These are phyloP conservation scores for Gelatoporia subvermispora DNA, from an alignment of 768 basidiomycete genomes.

Conservation along the genomic window DNA sequence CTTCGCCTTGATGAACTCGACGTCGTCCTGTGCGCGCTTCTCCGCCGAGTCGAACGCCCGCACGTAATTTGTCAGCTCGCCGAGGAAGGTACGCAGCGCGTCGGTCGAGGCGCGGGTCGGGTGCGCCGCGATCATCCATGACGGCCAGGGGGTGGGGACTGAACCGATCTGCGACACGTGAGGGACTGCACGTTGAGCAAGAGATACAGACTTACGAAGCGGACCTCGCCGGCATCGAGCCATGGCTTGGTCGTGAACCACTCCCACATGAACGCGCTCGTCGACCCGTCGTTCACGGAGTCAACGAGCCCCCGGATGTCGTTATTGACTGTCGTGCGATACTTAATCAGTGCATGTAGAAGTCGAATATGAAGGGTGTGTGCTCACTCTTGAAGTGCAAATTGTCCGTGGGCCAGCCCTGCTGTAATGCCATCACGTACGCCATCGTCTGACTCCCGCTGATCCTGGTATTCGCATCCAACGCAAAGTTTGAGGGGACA, in stretches of 20 bases:
- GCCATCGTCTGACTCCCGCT: constrained; percentile 93
- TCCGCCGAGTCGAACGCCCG: constrained; percentile 58
- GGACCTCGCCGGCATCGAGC: constrained; percentile 70
- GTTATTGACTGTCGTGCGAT: constrained; percentile 54
- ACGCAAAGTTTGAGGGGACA: neutral
- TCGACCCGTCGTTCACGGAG: constrained; percentile 84
- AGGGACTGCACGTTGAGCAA: neutral
- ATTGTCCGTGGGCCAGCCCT: constrained; percentile 67
- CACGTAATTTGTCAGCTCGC: constrained; percentile 59
- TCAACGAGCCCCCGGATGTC: constrained; percentile 77
- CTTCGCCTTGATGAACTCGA: constrained; percentile 69
- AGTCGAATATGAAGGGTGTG: neutral
- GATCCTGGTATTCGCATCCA: neutral
- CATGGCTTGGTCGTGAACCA: constrained; percentile 88
- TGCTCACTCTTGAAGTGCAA: constrained; percentile 66
- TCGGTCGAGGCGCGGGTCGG: constrained; percentile 52
- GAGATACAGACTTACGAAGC: constrained; percentile 59
- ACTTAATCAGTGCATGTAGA: neutral
- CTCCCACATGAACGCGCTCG: constrained; percentile 93
- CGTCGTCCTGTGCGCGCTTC: constrained; percentile 50
- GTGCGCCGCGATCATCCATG: constrained; percentile 91
- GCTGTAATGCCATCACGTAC: constrained; percentile 85
- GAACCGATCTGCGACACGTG: constrained; percentile 60
- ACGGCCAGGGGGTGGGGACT: constrained; percentile 93
- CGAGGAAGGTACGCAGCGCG: constrained; percentile 56